Percentiles rank a stretch among this genome's conserved stretches.
Evolutionary conservation across 345 rosid genomes (phyloP).

Genomic region (Nasturtium officinale): DNA sequence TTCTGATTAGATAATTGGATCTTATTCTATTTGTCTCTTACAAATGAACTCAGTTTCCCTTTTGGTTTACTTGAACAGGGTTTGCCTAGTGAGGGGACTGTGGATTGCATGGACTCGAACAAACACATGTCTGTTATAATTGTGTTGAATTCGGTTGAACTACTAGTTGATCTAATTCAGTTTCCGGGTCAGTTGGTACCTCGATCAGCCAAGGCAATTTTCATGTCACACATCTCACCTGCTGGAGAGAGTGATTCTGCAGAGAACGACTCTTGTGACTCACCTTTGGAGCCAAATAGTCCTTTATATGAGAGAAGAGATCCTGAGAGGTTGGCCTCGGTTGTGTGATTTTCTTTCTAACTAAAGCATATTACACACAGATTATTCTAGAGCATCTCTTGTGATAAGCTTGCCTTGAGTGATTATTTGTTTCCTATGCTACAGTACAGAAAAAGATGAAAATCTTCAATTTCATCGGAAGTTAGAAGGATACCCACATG

Average conservation of each 20-base stretch:
- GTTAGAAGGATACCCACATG: slow-evolving; percentile 68
- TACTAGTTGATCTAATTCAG: slow-evolving; percentile 90
- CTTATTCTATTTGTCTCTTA: background rate
- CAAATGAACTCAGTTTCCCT: background rate
- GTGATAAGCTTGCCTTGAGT: slow-evolving; percentile 32
- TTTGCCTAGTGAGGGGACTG: slow-evolving; percentile 85
- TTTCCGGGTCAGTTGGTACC: slow-evolving; percentile 96
- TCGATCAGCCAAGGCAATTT: slow-evolving; percentile 77
- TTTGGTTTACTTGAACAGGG: slow-evolving; percentile 56
- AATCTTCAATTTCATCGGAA: slow-evolving; percentile 63
- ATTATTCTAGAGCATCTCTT: slow-evolving; percentile 3
- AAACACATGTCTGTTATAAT: slow-evolving; percentile 94
- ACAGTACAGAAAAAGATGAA: slow-evolving; percentile 90
- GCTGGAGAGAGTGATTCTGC: slow-evolving; percentile 99
- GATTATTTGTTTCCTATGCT: slow-evolving; percentile 31
- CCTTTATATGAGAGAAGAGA: slow-evolving; percentile 86
- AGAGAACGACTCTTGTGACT: slow-evolving; percentile 98
- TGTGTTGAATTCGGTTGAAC: slow-evolving; percentile 78
- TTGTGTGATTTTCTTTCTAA: slow-evolving; percentile 25
- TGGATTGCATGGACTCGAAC: slow-evolving; percentile 75
- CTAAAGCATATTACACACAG: slow-evolving; percentile 19
- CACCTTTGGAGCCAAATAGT: slow-evolving; percentile 98
- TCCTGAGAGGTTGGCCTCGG: slow-evolving; percentile 64
- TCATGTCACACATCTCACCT: slow-evolving; percentile 84
- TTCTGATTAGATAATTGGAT: background rate